Evolutionary conservation across 1,284 basidiomycete genomes (phyloP).

Genomic region (Moesziomyces sp.): DNA sequence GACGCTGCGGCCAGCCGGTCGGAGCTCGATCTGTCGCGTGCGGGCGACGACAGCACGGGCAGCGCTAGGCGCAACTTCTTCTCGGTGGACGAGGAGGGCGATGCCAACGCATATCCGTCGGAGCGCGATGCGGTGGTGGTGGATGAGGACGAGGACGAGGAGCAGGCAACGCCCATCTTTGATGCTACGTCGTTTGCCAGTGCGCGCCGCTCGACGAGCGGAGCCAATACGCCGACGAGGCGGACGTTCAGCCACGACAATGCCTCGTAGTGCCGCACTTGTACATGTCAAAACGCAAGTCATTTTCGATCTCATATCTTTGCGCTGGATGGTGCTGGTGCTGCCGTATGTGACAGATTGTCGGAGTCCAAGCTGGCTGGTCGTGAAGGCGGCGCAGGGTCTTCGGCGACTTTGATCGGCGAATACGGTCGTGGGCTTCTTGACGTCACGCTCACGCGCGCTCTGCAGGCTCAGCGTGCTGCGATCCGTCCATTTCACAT

Average conservation of each 20-base stretch:
- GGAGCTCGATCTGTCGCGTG: constrained; percentile 16
- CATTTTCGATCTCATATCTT: neutral
- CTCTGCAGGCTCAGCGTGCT: too few species aligned
- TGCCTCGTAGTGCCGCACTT: neutral
- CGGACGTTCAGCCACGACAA: constrained; percentile 30
- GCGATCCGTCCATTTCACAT: too few species aligned
- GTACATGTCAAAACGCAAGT: neutral
- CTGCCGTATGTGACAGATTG: too few species aligned
- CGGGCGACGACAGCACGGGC: neutral
- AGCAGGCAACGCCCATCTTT: constrained; percentile 13
- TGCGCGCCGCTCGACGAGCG: constrained; percentile 24
- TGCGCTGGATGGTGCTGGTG: neutral
- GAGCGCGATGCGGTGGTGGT: constrained; percentile 48
- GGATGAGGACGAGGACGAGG: constrained; percentile 44
- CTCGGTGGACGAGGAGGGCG: constrained; percentile 31
- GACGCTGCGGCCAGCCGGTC: constrained; percentile 24
- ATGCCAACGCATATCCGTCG: constrained; percentile 25
- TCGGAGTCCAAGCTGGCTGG: too few species aligned
- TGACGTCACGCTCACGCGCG: too few species aligned
- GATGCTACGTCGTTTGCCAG: constrained; percentile 39
- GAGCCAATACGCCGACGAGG: constrained; percentile 37
- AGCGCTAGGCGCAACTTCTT: constrained; percentile 34
- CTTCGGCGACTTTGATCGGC: too few species aligned
- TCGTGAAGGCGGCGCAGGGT: too few species aligned
- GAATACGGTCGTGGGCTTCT: too few species aligned